These are phyloP conservation scores for Curvularia sp. DNA, from an alignment of 2,329 filamentous ascomycete genomes.

Conservation along the genomic window DNA sequence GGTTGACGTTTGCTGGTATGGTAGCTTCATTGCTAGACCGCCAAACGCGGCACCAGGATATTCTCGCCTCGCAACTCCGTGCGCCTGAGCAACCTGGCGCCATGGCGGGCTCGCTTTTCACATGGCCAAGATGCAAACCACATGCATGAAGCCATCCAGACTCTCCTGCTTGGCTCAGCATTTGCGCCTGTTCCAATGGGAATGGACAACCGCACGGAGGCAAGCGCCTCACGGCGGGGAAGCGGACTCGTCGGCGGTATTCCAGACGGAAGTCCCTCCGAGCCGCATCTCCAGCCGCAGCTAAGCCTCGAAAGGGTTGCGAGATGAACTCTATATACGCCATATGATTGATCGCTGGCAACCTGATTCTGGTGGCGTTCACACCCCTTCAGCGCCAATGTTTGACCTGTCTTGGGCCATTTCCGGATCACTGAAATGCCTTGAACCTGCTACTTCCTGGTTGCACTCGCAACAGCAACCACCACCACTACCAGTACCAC, in stretches of 20 bases:
- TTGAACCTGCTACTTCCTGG: not conserved
- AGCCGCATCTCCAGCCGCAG: conserved; percentile 3
- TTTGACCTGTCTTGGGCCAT: not conserved
- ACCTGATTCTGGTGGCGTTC: not conserved
- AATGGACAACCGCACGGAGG: not conserved
- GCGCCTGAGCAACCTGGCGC: not conserved
- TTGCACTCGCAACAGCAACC: not conserved
- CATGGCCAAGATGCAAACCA: not conserved
- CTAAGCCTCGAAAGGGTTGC: not conserved
- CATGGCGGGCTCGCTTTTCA: not conserved
- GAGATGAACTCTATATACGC: conserved; percentile 4
- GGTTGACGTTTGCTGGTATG: not conserved
- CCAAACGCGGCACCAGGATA: not conserved
- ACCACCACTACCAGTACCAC: not conserved
- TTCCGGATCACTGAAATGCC: not conserved
- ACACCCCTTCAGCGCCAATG: not conserved
- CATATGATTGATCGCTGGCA: not conserved
- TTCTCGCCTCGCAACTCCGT: not conserved
- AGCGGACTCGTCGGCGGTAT: conserved; percentile 1
- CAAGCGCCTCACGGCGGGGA: conserved; percentile 3
- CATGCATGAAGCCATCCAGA: not conserved
- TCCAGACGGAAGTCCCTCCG: not conserved
- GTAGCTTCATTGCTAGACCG: not conserved
- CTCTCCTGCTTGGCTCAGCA: not conserved
- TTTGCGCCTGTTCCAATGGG: not conserved